Percentiles rank a stretch among this genome's conserved stretches.
These are phyloP conservation scores for Solanum clarkiae DNA, from an alignment of 257 asterid genomes.

Conservation along the genomic window DNA sequence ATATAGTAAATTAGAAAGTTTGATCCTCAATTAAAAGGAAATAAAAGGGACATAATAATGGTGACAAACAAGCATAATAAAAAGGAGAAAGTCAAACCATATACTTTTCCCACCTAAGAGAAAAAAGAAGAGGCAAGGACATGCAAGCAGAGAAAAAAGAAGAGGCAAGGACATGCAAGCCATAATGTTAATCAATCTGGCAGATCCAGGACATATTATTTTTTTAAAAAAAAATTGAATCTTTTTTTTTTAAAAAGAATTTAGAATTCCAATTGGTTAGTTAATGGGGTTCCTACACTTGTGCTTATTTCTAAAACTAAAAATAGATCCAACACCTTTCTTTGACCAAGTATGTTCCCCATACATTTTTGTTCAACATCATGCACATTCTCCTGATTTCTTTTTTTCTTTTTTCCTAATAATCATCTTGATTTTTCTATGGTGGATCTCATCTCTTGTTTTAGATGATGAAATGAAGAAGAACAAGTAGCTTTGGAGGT, in stretches of 20 bases:
- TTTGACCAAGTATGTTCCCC: slow-evolving; percentile 16
- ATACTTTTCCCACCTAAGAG: neutral
- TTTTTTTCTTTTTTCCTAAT: neutral
- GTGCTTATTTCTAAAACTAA: neutral
- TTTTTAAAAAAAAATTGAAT: too few species aligned
- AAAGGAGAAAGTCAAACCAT: neutral
- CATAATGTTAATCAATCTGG: neutral
- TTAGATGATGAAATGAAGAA: neutral
- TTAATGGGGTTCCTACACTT: slow-evolving; percentile 26
- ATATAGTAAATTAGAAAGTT: too few species aligned
- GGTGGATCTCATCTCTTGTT: neutral
- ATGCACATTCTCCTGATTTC: neutral
- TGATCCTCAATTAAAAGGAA: neutral
- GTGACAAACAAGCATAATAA: neutral
- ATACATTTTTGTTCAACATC: slow-evolving; percentile 8
- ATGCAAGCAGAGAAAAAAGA: neutral
- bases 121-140: neutral
- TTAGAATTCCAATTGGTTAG: slow-evolving; percentile 7
- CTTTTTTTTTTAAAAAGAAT: too few species aligned
- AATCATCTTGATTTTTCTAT: neutral
- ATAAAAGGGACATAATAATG: neutral
- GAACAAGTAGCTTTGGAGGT: neutral
- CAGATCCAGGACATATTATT: neutral
- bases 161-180: neutral
- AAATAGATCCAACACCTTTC: slow-evolving; percentile 1